Percentiles rank a stretch among this genome's conserved stretches.
These are phyloP conservation scores for Populus tomentosa DNA, from an alignment of 441 rosid genomes.

Conservation along the genomic window DNA sequence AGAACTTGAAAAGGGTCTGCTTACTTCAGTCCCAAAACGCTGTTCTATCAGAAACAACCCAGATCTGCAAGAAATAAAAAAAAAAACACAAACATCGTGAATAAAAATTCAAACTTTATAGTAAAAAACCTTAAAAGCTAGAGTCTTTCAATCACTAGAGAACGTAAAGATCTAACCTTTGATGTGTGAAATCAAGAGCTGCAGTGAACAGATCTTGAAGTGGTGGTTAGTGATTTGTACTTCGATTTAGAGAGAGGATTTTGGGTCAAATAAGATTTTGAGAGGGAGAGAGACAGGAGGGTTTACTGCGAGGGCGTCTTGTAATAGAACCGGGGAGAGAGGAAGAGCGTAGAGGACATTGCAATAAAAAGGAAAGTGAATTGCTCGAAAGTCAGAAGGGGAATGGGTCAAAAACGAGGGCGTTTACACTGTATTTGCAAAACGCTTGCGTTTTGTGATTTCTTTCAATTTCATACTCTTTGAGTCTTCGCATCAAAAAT, in stretches of 20 bases:
- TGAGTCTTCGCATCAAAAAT: background rate
- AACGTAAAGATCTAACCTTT: slow-evolving; percentile 42
- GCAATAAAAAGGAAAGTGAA: slow-evolving; percentile 16
- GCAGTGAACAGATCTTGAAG: slow-evolving; percentile 25
- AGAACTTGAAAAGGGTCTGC: slow-evolving; percentile 20
- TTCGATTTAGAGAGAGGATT: background rate
- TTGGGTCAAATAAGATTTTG: slow-evolving; percentile 23
- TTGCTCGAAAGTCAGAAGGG: background rate
- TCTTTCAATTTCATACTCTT: no score
- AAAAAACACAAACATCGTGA: background rate
- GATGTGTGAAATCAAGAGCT: slow-evolving; percentile 20
- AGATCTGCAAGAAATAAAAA: slow-evolving; percentile 30
- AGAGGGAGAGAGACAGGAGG: background rate
- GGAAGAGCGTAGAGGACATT: slow-evolving; percentile 11
- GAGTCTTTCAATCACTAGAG: background rate
- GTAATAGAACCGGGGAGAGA: background rate
- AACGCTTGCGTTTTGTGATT: slow-evolving; percentile 19
- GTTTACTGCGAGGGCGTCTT: background rate
- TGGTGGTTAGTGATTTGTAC: background rate
- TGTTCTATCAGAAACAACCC: background rate
- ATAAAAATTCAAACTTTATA: background rate
- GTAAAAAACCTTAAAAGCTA: slow-evolving; percentile 3
- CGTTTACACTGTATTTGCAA: slow-evolving; percentile 4
- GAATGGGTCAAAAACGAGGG: slow-evolving; percentile 19
- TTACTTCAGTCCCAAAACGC: background rate